Conservation (phyloP, 2,329 filamentous ascomycete genomes). For the Clarireedia sp. region DNA sequence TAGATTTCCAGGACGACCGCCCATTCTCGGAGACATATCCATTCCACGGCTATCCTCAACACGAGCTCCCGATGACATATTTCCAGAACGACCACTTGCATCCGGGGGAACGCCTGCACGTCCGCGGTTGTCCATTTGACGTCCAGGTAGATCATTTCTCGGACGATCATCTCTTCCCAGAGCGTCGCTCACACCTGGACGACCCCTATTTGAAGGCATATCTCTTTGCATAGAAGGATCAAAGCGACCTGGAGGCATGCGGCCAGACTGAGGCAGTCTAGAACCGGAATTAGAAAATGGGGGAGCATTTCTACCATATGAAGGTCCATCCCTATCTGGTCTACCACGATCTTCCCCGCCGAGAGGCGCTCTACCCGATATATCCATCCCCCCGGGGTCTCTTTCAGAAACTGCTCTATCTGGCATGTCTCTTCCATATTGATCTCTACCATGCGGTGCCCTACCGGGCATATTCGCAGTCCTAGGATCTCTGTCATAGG, state of each 20-base stretch:
- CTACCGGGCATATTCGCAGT: no score
- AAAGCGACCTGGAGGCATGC: background rate
- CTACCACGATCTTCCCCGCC: no score
- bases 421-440: no score
- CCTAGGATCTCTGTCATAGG: background rate
- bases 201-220: background rate
- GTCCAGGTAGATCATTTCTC: no score
- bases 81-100: background rate
- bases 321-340: background rate
- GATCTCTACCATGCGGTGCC: no score
- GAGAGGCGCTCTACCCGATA: no score
- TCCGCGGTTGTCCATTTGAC: no score
- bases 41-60: background rate
- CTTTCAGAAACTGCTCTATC: no score
- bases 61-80: background rate
- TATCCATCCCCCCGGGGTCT: no score
- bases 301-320: background rate
- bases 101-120: background rate
- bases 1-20: no score
- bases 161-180: background rate
- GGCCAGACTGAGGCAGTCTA: background rate
- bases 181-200: background rate
- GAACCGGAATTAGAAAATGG: background rate
- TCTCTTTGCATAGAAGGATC: background rate
- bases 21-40: no score